A percentile compares a stretch with the other conserved stretches of the same genome.
These are phyloP conservation scores for Aspergillus unguis DNA, from an alignment of 2,329 filamentous ascomycete species.

Conservation along the genomic window DNA sequence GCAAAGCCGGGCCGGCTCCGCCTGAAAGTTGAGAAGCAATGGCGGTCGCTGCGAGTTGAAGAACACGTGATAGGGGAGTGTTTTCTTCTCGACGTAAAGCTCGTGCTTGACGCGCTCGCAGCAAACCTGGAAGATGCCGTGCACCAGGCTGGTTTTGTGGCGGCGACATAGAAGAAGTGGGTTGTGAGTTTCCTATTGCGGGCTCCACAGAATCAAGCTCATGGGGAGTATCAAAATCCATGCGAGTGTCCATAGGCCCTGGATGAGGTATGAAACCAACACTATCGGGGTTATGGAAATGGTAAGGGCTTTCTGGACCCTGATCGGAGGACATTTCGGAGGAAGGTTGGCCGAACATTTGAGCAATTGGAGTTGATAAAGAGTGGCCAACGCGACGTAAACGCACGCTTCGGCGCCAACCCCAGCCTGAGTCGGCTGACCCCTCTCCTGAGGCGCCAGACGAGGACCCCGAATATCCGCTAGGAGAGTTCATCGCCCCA, in stretches of 20 bases:
- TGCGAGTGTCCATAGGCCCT: slow-evolving; percentile 38
- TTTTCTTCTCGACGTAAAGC: slow-evolving; percentile 58
- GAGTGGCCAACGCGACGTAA: slow-evolving; percentile 45
- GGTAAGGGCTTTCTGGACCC: slow-evolving; percentile 25
- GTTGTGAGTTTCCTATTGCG: slow-evolving; percentile 29
- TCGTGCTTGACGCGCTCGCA: slow-evolving; percentile 54
- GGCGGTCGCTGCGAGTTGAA: slow-evolving; percentile 62
- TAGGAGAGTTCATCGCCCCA: slow-evolving; percentile 29
- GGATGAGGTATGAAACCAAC: slow-evolving; percentile 36
- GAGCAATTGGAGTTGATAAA: slow-evolving; percentile 42
- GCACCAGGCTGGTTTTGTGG: slow-evolving; percentile 31
- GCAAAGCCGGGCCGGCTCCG: slow-evolving; percentile 54
- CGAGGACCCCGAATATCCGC: slow-evolving; percentile 24
- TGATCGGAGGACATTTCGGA: slow-evolving; percentile 23
- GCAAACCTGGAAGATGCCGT: slow-evolving; percentile 40
- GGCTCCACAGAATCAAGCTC: slow-evolving; percentile 45
- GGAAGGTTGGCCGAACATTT: slow-evolving; percentile 42
- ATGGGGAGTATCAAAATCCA: slow-evolving; percentile 40
- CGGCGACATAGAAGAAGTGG: slow-evolving; percentile 26
- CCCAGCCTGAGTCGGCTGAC: slow-evolving; percentile 28
- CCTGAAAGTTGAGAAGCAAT: slow-evolving; percentile 64
- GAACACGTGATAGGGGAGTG: slow-evolving; percentile 58
- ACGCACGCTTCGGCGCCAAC: slow-evolving; percentile 40
- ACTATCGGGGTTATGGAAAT: slow-evolving; percentile 30
- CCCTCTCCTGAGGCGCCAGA: slow-evolving; percentile 26